A percentile compares a stretch with the other conserved stretches of the same genome.
Conservation (phyloP, 2,329 filamentous ascomycete genomes). For the Tolypocladium nubicola region DNA sequence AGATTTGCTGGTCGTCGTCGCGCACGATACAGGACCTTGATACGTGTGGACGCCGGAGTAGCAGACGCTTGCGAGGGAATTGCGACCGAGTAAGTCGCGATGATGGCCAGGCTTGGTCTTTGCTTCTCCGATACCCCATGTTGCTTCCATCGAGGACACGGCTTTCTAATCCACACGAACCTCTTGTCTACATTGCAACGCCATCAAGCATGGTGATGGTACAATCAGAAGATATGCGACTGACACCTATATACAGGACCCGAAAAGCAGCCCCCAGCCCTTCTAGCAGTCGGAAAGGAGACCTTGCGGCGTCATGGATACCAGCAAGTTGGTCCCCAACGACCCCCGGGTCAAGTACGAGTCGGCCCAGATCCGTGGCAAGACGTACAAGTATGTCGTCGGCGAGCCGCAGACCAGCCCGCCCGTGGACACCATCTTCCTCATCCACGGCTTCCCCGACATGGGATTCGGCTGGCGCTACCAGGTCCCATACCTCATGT, state of each 20-base stretch:
- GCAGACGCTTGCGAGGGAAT: background rate
- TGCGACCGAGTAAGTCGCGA: background rate
- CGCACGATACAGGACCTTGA: background rate
- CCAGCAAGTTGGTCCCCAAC: constrained; percentile 53
- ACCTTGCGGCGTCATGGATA: constrained; percentile 30
- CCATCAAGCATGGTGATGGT: background rate
- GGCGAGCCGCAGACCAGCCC: constrained; percentile 35
- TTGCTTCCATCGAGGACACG: background rate
- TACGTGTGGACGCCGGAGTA: background rate
- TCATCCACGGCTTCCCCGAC: constrained; percentile 74
- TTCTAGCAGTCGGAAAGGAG: background rate
- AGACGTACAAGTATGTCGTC: constrained; percentile 58
- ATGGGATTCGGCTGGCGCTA: constrained; percentile 78
- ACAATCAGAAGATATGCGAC: background rate
- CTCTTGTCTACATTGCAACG: background rate
- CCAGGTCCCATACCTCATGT: constrained; percentile 68
- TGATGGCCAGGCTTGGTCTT: background rate
- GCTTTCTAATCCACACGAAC: background rate
- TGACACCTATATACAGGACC: background rate
- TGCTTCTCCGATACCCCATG: background rate
- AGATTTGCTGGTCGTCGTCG: background rate
- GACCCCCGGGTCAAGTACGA: constrained; percentile 58
- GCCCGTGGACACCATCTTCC: constrained; percentile 36
- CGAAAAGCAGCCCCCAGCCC: background rate
- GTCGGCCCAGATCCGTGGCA: constrained; percentile 53